A percentile compares a stretch with the other conserved stretches of the same genome.
Evolutionary conservation across 768 basidiomycete genomes (phyloP).

Genomic region (Lanmaoa rubissima): DNA sequence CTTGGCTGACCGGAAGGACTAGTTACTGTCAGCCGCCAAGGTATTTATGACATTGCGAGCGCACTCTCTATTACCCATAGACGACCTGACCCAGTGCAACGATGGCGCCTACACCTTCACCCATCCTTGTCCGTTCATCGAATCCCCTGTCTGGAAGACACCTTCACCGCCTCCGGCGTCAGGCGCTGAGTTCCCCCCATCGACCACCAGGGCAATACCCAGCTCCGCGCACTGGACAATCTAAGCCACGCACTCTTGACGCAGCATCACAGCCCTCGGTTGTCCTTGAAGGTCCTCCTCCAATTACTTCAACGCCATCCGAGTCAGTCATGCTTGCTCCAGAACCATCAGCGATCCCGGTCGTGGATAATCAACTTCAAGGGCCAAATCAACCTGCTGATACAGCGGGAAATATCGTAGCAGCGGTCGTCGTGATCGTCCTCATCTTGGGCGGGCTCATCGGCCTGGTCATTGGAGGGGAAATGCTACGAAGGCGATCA

Average conservation of each 20-base stretch:
- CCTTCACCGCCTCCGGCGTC: conserved; percentile 19
- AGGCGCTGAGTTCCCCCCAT: conserved; percentile 1
- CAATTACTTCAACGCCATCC: conserved; percentile 4
- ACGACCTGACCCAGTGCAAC: neutral
- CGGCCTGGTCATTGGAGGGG: conserved; percentile 28
- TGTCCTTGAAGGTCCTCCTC: neutral
- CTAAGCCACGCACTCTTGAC: conserved; percentile 8
- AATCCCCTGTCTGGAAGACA: conserved; percentile 5
- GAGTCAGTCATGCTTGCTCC: conserved; percentile 5
- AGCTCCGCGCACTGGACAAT: neutral
- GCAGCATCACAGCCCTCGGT: conserved; percentile 8
- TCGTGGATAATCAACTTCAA: neutral
- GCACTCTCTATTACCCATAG: neutral
- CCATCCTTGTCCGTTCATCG: conserved; percentile 1
- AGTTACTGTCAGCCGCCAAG: conserved; percentile 24
- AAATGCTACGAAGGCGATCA: conserved; percentile 22
- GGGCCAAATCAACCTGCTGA: conserved; percentile 3
- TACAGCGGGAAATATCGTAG: conserved; percentile 21
- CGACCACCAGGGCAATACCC: conserved; percentile 2
- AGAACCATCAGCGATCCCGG: conserved; percentile 3
- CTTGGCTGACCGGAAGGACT: conserved; percentile 15
- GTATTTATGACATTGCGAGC: conserved; percentile 22
- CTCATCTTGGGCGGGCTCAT: conserved; percentile 30
- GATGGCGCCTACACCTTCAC: conserved; percentile 25
- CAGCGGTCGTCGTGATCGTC: conserved; percentile 21